These are phyloP conservation scores for Liriodendron chinense DNA, from an alignment of 164 flowering plant species.

Conservation along the genomic window DNA sequence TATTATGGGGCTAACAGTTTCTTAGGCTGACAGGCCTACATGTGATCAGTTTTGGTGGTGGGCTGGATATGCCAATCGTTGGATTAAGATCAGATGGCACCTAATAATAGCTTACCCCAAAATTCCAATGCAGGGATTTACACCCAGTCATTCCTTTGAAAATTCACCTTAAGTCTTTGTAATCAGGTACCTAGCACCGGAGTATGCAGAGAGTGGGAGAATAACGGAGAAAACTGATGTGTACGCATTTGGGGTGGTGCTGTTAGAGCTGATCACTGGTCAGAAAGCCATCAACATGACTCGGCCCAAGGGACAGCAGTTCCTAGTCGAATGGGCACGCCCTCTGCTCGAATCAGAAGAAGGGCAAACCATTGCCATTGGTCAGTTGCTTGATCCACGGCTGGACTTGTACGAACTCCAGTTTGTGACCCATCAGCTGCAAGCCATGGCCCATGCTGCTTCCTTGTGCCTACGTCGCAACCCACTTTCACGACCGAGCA, in stretches of 20 bases:
- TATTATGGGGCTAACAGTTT: no score
- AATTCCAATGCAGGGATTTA: background rate
- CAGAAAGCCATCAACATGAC: slow-evolving; percentile 38
- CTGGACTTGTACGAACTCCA: slow-evolving; percentile 30
- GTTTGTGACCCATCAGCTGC: slow-evolving; percentile 43
- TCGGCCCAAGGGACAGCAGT: slow-evolving; percentile 32
- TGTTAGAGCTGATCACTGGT: slow-evolving; percentile 76
- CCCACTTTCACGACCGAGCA: slow-evolving; percentile 27
- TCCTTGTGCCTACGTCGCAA: slow-evolving; percentile 25
- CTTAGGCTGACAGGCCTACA: no score
- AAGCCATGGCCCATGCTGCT: slow-evolving; percentile 56
- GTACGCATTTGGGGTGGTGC: slow-evolving; percentile 79
- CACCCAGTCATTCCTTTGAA: background rate
- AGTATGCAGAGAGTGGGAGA: slow-evolving; percentile 51
- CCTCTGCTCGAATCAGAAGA: slow-evolving; percentile 31
- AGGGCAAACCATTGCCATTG: slow-evolving; percentile 22
- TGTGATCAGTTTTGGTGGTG: no score
- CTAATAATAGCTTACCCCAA: no score
- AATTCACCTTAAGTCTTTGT: background rate
- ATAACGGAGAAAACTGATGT: slow-evolving; percentile 75
- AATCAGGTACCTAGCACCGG: slow-evolving; percentile 85
- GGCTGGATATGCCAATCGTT: no score
- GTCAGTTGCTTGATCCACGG: slow-evolving; percentile 40
- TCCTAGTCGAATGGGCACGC: slow-evolving; percentile 41
- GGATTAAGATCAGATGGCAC: no score